Conservation (phyloP, 1,284 basidiomycete genomes). For the Sutorius eximius region DNA sequence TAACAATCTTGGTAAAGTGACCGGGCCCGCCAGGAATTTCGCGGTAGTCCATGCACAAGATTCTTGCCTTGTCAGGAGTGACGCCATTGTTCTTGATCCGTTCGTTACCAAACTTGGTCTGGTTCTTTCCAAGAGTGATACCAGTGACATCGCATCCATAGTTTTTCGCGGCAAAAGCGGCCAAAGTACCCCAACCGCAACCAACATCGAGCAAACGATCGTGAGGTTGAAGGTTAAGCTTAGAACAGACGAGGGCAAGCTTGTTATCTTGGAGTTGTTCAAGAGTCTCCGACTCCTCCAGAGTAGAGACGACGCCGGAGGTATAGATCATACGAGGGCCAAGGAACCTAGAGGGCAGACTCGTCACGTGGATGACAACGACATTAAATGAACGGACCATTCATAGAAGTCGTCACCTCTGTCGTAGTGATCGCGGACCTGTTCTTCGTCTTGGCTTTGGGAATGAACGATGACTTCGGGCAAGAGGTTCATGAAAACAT, state of each 20-base stretch:
- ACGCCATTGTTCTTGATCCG: constrained; percentile 85
- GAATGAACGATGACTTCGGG: constrained; percentile 95
- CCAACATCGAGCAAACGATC: constrained; percentile 92
- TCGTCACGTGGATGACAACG: constrained; percentile 5
- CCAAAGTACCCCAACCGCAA: constrained; percentile 97
- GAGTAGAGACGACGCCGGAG: constrained; percentile 82
- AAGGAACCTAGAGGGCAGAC: constrained; percentile 64
- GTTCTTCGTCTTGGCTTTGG: constrained; percentile 88
- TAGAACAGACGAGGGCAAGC: constrained; percentile 91
- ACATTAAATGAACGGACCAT: constrained; percentile 50
- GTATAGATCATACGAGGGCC: constrained; percentile 98
- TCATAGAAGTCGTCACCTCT: constrained; percentile 94
- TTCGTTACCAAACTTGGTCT: constrained; percentile 90
- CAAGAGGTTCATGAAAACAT: constrained; percentile 85
- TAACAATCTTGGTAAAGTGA: constrained; percentile 92
- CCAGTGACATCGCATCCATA: constrained; percentile 94
- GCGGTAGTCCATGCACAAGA: constrained; percentile 93
- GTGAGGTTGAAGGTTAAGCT: constrained; percentile 83
- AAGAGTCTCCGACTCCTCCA: constrained; percentile 79
- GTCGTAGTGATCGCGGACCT: constrained; percentile 97
- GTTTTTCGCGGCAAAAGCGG: constrained; percentile 96
- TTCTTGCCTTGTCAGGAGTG: constrained; percentile 76
- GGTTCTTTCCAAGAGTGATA: constrained; percentile 90
- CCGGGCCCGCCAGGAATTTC: constrained; percentile 84
- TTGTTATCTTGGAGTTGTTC: constrained; percentile 99